Percentiles rank a stretch among this genome's conserved stretches.
Conservation (phyloP, 2,329 filamentous ascomycete genomes). For the Volutella citrinella region DNA sequence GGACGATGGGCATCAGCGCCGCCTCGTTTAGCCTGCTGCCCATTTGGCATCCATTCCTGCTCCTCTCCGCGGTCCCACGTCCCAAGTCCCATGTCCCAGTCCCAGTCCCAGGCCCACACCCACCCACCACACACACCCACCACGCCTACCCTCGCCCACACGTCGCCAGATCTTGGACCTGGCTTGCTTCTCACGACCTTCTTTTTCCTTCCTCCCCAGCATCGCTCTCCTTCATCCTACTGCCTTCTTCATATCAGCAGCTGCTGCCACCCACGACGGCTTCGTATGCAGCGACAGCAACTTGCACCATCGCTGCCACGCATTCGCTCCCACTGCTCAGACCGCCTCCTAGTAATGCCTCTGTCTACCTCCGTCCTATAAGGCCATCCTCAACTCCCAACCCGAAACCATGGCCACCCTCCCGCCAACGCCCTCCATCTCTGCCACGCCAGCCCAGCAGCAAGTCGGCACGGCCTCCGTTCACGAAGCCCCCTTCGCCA, state of each 20-base stretch:
- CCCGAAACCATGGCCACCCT: conserved; percentile 24
- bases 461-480: conserved; percentile 19
- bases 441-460: conserved; percentile 23
- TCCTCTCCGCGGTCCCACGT: conserved; percentile 19
- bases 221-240: conserved; percentile 11
- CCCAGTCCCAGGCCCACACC: conserved; percentile 15
- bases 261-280: too few relatives aligned
- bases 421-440: conserved; percentile 18
- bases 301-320: too few relatives aligned
- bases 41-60: conserved; percentile 19
- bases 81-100: conserved; percentile 4
- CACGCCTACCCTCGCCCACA: conserved; percentile 11
- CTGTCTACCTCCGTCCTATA: conserved; percentile 22
- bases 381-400: conserved; percentile 20
- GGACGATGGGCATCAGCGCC: too few relatives aligned
- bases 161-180: conserved; percentile 16
- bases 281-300: too few relatives aligned
- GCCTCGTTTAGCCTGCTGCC: too few relatives aligned
- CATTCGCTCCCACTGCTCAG: conserved; percentile 3
- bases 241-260: too few relatives aligned
- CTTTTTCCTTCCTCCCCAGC: conserved; percentile 15
- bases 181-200: conserved; percentile 16
- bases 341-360: conserved; percentile 25
- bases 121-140: conserved; percentile 13
- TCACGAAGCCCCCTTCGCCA: conserved; percentile 21